Evolutionary conservation across 1,284 basidiomycete genomes (phyloP).

Genomic region (Papiliotrema flavescens): DNA sequence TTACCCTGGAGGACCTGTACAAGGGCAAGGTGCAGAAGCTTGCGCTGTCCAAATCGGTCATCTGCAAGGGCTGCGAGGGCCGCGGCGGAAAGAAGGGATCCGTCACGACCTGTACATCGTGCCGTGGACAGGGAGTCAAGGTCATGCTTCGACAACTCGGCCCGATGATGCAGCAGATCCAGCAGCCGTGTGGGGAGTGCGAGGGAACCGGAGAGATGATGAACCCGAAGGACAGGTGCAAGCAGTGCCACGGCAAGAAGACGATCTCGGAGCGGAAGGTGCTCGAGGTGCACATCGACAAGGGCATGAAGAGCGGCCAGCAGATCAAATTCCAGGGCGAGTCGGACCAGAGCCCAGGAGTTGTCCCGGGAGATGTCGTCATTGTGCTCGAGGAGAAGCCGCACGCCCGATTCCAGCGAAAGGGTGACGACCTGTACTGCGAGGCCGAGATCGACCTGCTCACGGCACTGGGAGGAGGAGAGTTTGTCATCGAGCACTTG

Average conservation of each 20-base stretch:
- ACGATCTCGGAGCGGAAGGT: conserved; percentile 93
- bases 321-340: conserved; percentile 93
- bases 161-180: conserved; percentile 99
- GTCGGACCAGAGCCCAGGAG: conserved; percentile 90
- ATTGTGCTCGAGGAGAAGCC: conserved; percentile 97
- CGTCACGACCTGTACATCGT: conserved; percentile 73
- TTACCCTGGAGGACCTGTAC: conserved; percentile 96
- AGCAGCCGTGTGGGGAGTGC: conserved; percentile 92
- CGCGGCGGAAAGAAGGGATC: conserved; percentile 97
- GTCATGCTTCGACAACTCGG: conserved; percentile 87
- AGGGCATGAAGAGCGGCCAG: conserved; percentile 98
- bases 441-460: conserved; percentile 90
- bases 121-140: conserved; percentile 88
- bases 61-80: conserved; percentile 90
- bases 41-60: conserved; percentile 89
- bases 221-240: conserved; percentile 90
- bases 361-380: conserved; percentile 91
- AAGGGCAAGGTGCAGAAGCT: conserved; percentile 98
- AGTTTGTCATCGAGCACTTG: conserved; percentile 86
- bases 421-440: conserved; percentile 84
- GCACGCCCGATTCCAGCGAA: conserved; percentile 85
- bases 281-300: conserved; percentile 98
- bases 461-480: conserved; percentile 89
- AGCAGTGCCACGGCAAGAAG: conserved; percentile 93
- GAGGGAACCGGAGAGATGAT: conserved; percentile 89